Base-by-base conservation (phyloP, 805 yeast genomes). In the Candida maesae region DNA sequence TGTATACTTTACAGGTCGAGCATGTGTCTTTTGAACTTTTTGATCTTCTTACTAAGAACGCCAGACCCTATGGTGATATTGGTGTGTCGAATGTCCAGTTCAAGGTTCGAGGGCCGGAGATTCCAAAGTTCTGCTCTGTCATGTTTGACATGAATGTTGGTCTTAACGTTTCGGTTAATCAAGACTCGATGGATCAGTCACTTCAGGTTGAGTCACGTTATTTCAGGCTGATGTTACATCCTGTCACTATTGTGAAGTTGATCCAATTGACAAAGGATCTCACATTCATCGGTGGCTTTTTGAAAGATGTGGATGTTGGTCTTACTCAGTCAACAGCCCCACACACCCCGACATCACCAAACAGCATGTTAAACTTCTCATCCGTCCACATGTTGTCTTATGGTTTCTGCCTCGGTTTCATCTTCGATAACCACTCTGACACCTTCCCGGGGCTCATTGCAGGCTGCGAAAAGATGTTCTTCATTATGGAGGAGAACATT, bases 401-500 rank as follows among this genome's bases (percentile, higher is more conserved):
- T 49, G 76, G 82, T 47, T 68, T 84, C 44, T 84, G 95, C 46
- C 44, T 84, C 25, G 95, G 96, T 0, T 87, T 95, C 89, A 57
- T 84, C 4, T 84, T 83, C 55, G 79, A 74, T n/a, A 57, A 55
- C 13, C 53, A 54, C 6, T 59, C 59, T 5, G 56, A 59, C 2
- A 45, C 55, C 2, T 70, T 69, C 17, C 88, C 88, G 0, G 96
- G 96, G 10, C 55, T 87, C n/a, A 79, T 84, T 28, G 46, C 79
- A 23, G 97, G 97, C 0, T 86, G 84, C 41, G 87, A 85, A 48
- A 66, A 80, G 14, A 74, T 87, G 16, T 84, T 80, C 46, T 78
- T 87, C 2, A 75, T 79, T 0, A 72, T 81, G 17, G 81, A 79
- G 34, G 73, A 75, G 14, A 68, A 67, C 8, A 61, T 76, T 30